phyloP scores from a whole-genome alignment of 148 eudicot genomes.

The Vaccinium vitisidaea region DNA sequence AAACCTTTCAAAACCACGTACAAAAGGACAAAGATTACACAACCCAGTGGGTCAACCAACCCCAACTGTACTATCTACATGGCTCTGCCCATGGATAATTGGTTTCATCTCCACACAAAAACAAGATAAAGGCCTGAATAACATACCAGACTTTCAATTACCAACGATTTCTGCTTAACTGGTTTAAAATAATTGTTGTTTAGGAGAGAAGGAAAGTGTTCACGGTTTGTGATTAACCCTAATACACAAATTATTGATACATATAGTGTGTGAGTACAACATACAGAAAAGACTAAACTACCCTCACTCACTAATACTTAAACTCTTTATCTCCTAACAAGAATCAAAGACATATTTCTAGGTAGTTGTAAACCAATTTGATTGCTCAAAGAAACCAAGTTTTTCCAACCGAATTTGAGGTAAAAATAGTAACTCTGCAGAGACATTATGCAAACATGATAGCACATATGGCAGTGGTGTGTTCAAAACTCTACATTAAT shows the following conservation, averaged over 20 bases:
- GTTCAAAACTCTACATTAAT: background rate
- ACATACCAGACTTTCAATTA: background rate
- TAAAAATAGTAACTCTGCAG: background rate
- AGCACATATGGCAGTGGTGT: background rate
- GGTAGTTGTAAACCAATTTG: background rate
- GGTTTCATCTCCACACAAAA: background rate
- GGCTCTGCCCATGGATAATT: background rate
- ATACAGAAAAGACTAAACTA: background rate
- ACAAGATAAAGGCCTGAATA: background rate
- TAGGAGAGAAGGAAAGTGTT: no score
- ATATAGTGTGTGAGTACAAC: background rate
- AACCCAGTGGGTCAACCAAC: background rate
- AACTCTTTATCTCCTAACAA: background rate
- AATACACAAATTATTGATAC: background rate
- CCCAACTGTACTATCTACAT: background rate
- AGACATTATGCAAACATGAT: background rate
- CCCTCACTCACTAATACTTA: background rate
- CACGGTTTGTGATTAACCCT: no score
- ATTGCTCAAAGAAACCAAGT: background rate
- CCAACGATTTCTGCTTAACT: background rate
- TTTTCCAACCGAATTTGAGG: background rate
- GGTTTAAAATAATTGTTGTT: background rate
- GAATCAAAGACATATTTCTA: background rate
- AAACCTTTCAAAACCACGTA: background rate
- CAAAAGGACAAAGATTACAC: background rate